Percentiles rank a stretch among this genome's conserved stretches.
Evolutionary conservation across 805 yeast species (phyloP).

Genomic region (Ogataea philodendri): DNA sequence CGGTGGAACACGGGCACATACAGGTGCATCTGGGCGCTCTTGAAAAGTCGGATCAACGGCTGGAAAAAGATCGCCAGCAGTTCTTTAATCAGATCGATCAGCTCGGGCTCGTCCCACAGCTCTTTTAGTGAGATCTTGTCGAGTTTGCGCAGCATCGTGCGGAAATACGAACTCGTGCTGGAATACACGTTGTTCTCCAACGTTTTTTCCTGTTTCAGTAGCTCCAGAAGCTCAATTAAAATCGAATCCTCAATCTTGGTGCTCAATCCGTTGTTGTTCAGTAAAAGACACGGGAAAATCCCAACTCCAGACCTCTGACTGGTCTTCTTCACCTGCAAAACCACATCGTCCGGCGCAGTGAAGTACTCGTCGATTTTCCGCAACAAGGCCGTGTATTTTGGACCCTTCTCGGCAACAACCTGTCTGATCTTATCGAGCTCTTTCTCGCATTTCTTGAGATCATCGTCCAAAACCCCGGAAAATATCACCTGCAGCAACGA

Average conservation of each 20-base stretch:
- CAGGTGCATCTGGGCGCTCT: constrained; percentile 60
- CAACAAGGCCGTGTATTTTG: constrained; percentile 16
- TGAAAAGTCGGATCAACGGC: constrained; percentile 68
- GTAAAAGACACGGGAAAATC: constrained; percentile 24
- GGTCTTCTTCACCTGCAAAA: constrained; percentile 32
- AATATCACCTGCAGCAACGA: constrained; percentile 74
- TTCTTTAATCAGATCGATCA: constrained; percentile 72
- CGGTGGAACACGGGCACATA: constrained; percentile 62
- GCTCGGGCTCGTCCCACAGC: constrained; percentile 81
- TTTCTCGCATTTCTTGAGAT: constrained; percentile 59
- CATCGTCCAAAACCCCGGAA: constrained; percentile 71
- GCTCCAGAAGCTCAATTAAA: constrained; percentile 19
- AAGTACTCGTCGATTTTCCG: constrained; percentile 33
- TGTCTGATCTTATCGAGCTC: constrained; percentile 47
- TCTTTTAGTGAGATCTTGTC: constrained; percentile 76
- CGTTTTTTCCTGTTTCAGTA: constrained; percentile 15
- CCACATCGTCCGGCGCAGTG: constrained; percentile 23
- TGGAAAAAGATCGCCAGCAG: constrained; percentile 70
- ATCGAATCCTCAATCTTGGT: constrained; percentile 15
- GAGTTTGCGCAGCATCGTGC: constrained; percentile 59
- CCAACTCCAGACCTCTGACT: constrained; percentile 28
- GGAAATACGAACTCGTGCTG: constrained; percentile 59
- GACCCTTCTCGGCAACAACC: constrained; percentile 30
- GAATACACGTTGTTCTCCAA: constrained; percentile 44
- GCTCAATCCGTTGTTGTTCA: constrained; percentile 26